These are phyloP conservation scores for Trichosporon sp. DNA, from an alignment of 1,284 basidiomycete species.

Conservation along the genomic window DNA sequence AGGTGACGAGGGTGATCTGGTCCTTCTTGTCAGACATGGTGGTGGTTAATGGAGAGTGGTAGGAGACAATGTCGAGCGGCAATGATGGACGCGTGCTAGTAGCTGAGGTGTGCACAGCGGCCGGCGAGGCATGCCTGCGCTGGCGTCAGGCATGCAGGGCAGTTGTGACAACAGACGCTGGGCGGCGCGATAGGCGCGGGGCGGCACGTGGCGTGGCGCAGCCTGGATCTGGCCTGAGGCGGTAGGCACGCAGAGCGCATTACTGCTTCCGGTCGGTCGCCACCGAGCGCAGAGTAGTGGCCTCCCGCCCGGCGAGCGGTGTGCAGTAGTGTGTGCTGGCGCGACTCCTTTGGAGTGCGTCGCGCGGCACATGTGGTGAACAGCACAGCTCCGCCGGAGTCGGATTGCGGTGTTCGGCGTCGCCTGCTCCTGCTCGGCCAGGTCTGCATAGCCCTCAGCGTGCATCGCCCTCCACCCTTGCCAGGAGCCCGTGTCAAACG, in stretches of 20 bases:
- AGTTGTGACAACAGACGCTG: not conserved
- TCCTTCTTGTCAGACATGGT: slow-evolving; percentile 34
- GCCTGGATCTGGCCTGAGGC: not conserved
- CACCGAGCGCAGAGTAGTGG: not conserved
- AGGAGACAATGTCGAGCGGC: not conserved
- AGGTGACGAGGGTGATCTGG: slow-evolving; percentile 54
- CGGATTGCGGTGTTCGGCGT: not conserved
- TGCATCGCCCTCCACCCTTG: not conserved
- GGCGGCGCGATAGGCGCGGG: not conserved
- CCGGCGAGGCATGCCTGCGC: not conserved
- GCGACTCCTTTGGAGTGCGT: too few species aligned
- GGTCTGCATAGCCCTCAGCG: not conserved
- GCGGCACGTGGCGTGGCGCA: not conserved
- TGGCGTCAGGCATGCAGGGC: not conserved
- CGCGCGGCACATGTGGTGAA: too few species aligned
- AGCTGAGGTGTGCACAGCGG: not conserved
- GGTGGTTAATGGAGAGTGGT: not conserved
- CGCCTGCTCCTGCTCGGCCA: not conserved
- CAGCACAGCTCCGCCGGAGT: not conserved
- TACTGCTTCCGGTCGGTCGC: not conserved
- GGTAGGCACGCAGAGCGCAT: not conserved
- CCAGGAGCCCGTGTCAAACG: not conserved
- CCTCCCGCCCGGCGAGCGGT: too few species aligned
- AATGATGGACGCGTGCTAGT: not conserved
- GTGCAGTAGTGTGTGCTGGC: too few species aligned